Evolutionary conservation across 106 monocot genomes (phyloP).

Genomic region (Platanthera guangdongensis): DNA sequence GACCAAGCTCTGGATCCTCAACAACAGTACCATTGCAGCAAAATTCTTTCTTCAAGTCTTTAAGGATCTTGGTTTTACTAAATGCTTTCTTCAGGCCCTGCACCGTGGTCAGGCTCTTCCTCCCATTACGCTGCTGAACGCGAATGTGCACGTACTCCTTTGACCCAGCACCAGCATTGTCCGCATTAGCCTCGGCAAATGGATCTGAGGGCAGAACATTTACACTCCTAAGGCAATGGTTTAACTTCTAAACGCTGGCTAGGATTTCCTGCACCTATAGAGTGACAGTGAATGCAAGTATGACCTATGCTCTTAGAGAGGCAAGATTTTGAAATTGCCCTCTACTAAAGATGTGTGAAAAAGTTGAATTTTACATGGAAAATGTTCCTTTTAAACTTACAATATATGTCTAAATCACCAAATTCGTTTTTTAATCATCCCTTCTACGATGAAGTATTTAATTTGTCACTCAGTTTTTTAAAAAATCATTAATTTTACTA

Average conservation of each 20-base stretch:
- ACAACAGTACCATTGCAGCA: slow-evolving; percentile 47
- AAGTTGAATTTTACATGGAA: too few relatives aligned
- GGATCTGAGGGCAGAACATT: slow-evolving; percentile 18
- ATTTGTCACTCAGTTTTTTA: too few relatives aligned
- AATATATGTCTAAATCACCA: too few relatives aligned
- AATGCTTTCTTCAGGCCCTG: slow-evolving; percentile 36
- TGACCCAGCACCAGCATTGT: slow-evolving; percentile 33
- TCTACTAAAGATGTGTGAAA: too few relatives aligned
- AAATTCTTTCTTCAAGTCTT: slow-evolving; percentile 35
- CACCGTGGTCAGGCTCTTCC: slow-evolving; percentile 36
- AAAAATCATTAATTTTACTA: too few relatives aligned
- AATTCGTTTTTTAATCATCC: too few relatives aligned
- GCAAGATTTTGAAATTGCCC: too few relatives aligned
- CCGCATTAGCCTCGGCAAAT: slow-evolving; percentile 34
- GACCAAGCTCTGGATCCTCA: slow-evolving; percentile 31
- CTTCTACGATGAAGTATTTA: too few relatives aligned
- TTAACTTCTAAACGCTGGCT: neutral
- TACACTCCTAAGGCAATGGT: neutral
- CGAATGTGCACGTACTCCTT: slow-evolving; percentile 44
- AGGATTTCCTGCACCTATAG: too few relatives aligned
- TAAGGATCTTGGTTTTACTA: slow-evolving; percentile 27
- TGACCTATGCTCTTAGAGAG: too few relatives aligned
- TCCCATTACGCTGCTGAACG: slow-evolving; percentile 38
- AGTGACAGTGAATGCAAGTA: too few relatives aligned
- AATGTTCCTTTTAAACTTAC: too few relatives aligned